phyloP scores from a whole-genome alignment of 2,329 filamentous ascomycete species.

The Botryotinia narcissicola region DNA sequence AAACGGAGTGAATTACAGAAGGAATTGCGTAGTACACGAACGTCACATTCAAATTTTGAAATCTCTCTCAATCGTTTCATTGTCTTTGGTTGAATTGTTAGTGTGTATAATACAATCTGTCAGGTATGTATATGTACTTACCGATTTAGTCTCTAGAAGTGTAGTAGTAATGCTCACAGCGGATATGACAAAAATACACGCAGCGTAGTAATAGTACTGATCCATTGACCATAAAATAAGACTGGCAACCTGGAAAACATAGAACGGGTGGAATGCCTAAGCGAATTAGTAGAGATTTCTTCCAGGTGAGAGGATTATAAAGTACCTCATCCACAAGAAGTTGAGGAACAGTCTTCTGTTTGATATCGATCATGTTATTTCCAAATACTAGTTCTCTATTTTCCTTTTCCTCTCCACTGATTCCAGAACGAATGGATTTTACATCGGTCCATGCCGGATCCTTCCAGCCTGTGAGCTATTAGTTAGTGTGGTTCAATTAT shows the following conservation, averaged over 20 bases:
- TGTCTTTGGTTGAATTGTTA: slow-evolving; percentile 50
- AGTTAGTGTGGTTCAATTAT: slow-evolving; percentile 2
- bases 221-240: slow-evolving; percentile 92
- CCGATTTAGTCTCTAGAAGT: slow-evolving; percentile 81
- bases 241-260: slow-evolving; percentile 96
- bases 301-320: background rate
- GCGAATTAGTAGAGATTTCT: slow-evolving; percentile 42
- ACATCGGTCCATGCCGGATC: slow-evolving; percentile 86
- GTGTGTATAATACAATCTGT: slow-evolving; percentile 9
- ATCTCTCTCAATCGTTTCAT: slow-evolving; percentile 90
- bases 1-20: slow-evolving; percentile 66
- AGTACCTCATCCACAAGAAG: slow-evolving; percentile 82
- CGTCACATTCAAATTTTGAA: slow-evolving; percentile 91
- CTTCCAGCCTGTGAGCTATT: slow-evolving; percentile 61
- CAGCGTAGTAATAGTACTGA: slow-evolving; percentile 96
- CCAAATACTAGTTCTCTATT: slow-evolving; percentile 85
- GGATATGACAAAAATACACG: slow-evolving; percentile 93
- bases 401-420: slow-evolving; percentile 86
- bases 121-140: slow-evolving; percentile 44
- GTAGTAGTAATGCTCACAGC: slow-evolving; percentile 88
- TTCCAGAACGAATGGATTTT: slow-evolving; percentile 68
- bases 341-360: slow-evolving; percentile 80
- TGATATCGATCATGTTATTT: slow-evolving; percentile 85
- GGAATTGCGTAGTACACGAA: slow-evolving; percentile 86
- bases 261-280: slow-evolving; percentile 97